phyloP scores from a whole-genome alignment of 352 stramenopile genomes.

The Phytopythium kandeliae region DNA sequence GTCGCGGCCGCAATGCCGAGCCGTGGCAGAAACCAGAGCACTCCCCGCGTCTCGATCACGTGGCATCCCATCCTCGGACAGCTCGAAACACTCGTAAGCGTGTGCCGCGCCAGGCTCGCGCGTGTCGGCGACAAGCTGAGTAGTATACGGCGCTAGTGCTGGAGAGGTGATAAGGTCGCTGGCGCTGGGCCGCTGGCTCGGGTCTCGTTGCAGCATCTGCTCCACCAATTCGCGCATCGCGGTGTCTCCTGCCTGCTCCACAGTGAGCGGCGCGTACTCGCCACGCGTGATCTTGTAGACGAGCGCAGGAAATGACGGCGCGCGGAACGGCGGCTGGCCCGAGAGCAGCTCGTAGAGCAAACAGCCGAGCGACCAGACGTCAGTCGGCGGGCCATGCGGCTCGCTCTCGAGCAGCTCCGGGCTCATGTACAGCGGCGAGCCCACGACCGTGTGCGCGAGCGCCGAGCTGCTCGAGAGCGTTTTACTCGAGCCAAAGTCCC shows the following conservation, averaged over 20 bases:
- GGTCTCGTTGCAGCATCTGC: constrained; percentile 24
- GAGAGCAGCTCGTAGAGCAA: constrained; percentile 68
- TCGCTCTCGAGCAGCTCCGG: constrained; percentile 58
- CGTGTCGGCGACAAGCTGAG: too few relatives aligned
- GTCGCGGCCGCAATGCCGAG: too few relatives aligned
- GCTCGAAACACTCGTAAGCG: too few relatives aligned
- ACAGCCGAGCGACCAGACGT: constrained; percentile 83
- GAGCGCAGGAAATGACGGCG: constrained; percentile 36
- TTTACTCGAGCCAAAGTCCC: constrained; percentile 70
- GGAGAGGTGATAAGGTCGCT: background rate
- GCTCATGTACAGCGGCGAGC: constrained; percentile 75
- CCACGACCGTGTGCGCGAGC: constrained; percentile 44
- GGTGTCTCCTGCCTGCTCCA: constrained; percentile 4
- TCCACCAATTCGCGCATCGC: constrained; percentile 15
- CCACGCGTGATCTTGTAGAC: constrained; percentile 40
- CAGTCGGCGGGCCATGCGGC: constrained; percentile 48
- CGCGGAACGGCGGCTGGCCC: constrained; percentile 53
- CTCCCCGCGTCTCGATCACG: too few relatives aligned
- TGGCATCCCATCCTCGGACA: too few relatives aligned
- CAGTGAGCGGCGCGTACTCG: constrained; percentile 20
- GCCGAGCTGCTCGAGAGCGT: constrained; percentile 18
- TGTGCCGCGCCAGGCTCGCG: too few relatives aligned
- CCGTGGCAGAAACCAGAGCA: too few relatives aligned
- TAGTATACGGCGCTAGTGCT: background rate
- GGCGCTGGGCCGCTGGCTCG: constrained; percentile 16